phyloP scores from a whole-genome alignment of 768 basidiomycete species.

The Boletales sp. region DNA sequence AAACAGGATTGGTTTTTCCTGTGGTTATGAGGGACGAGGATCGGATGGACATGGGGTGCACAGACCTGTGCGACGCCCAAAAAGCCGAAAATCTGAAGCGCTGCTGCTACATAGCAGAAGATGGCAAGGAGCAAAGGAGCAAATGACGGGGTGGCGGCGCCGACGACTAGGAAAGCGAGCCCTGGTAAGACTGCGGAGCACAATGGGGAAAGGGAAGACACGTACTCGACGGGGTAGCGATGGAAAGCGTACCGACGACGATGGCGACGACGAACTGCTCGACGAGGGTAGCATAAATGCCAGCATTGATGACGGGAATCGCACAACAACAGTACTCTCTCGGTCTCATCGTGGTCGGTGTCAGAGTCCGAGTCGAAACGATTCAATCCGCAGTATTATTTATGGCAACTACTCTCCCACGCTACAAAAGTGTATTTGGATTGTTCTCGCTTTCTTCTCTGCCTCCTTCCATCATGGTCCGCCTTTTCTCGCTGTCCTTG shows the following conservation, averaged over 20 bases:
- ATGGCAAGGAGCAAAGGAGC: slow-evolving; percentile 71
- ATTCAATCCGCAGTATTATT: background rate
- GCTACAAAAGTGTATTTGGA: slow-evolving; percentile 2
- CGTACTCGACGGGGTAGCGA: slow-evolving; percentile 81
- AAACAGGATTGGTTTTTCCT: slow-evolving; percentile 69
- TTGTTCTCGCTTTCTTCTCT: slow-evolving; percentile 19
- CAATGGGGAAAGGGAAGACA: background rate
- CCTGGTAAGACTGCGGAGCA: slow-evolving; percentile 7
- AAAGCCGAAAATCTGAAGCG: slow-evolving; percentile 78
- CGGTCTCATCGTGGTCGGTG: slow-evolving; percentile 50
- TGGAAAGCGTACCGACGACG: slow-evolving; percentile 64
- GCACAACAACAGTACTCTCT: slow-evolving; percentile 93
- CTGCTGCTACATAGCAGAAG: slow-evolving; percentile 73
- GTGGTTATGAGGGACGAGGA: slow-evolving; percentile 7
- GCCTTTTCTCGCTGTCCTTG: slow-evolving; percentile 23
- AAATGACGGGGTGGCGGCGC: slow-evolving; percentile 77
- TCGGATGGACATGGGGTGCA: background rate
- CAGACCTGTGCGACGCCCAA: slow-evolving; percentile 74
- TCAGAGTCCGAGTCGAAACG: background rate
- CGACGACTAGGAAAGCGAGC: slow-evolving; percentile 59
- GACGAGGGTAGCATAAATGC: slow-evolving; percentile 75
- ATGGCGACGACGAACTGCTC: slow-evolving; percentile 74
- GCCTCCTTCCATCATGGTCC: slow-evolving; percentile 26
- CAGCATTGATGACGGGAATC: slow-evolving; percentile 85
- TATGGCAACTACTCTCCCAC: slow-evolving; percentile 20